These are phyloP conservation scores for Aspergillus jensenii DNA, from an alignment of 2,329 filamentous ascomycete species.

Conservation along the genomic window DNA sequence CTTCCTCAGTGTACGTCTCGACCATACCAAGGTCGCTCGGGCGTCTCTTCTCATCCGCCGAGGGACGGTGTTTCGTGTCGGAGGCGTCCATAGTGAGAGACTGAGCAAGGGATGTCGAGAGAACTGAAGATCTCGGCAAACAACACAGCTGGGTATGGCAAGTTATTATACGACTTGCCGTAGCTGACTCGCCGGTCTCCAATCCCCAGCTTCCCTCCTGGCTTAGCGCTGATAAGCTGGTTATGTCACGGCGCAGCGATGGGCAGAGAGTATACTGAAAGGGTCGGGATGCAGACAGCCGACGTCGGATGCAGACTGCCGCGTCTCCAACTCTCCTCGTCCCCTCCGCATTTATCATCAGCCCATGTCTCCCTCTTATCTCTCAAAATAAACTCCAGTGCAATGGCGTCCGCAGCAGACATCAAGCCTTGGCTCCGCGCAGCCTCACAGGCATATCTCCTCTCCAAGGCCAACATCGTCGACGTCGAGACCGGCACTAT, in stretches of 20 bases:
- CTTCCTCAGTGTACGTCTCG: neutral
- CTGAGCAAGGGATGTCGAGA: neutral
- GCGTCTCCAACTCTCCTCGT: neutral
- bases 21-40: neutral
- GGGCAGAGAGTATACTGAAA: neutral
- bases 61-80: neutral
- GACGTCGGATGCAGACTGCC: neutral
- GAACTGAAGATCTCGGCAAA: too few species aligned
- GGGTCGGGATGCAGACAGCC: neutral
- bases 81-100: neutral
- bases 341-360: conserved; percentile 15
- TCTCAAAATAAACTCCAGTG: too few species aligned
- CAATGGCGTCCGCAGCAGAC: neutral
- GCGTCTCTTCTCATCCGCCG: neutral
- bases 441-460: conserved; percentile 14
- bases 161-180: neutral
- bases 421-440: conserved; percentile 24
- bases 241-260: neutral
- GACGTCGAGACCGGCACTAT: conserved; percentile 22
- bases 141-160: too few species aligned
- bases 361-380: too few species aligned
- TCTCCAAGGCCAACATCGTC: conserved; percentile 24
- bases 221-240: neutral
- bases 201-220: neutral
- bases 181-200: neutral